Percentiles rank a stretch among this genome's conserved stretches.
phyloP scores from a whole-genome alignment of 192 early-diverging fungal genomes.

The Entomortierella beljakovae region DNA sequence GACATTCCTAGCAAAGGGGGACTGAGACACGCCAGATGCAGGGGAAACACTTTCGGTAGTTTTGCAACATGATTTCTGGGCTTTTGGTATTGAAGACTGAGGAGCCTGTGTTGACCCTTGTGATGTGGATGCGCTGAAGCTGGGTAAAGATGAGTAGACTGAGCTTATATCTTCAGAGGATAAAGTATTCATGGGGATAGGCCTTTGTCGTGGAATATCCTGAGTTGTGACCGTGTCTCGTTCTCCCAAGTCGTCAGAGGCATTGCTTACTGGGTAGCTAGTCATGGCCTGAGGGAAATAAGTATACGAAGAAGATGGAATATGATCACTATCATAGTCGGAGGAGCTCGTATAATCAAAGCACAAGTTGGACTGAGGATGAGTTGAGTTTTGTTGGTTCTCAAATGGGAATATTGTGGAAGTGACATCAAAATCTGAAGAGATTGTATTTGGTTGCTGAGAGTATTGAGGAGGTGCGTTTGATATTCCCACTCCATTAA shows the following conservation, averaged over 20 bases:
- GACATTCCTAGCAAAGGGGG: background rate
- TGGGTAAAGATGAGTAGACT: background rate
- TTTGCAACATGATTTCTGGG: conserved; percentile 9
- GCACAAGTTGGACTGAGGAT: conserved; percentile 28
- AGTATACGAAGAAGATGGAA: conserved; percentile 7
- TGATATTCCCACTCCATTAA: conserved; percentile 15
- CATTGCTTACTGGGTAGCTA: conserved; percentile 4
- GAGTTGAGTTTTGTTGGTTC: background rate
- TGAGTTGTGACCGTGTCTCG: background rate
- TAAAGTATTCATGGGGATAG: background rate
- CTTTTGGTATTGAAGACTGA: background rate
- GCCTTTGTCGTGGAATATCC: background rate
- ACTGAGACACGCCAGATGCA: background rate
- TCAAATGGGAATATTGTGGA: background rate
- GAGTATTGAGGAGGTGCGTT: background rate
- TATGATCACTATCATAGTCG: conserved; percentile 35
- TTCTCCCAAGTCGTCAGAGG: conserved; percentile 20
- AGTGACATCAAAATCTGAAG: conserved; percentile 3
- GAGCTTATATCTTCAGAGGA: conserved; percentile 2
- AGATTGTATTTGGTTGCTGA: background rate
- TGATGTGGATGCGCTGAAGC: conserved; percentile 1
- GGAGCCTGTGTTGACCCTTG: background rate
- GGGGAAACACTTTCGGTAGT: background rate
- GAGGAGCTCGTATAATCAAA: conserved; percentile 44
- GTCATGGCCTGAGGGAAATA: conserved; percentile 17